Evolutionary conservation across 768 basidiomycete species (phyloP).

Genomic region (Leccinum broughii): DNA sequence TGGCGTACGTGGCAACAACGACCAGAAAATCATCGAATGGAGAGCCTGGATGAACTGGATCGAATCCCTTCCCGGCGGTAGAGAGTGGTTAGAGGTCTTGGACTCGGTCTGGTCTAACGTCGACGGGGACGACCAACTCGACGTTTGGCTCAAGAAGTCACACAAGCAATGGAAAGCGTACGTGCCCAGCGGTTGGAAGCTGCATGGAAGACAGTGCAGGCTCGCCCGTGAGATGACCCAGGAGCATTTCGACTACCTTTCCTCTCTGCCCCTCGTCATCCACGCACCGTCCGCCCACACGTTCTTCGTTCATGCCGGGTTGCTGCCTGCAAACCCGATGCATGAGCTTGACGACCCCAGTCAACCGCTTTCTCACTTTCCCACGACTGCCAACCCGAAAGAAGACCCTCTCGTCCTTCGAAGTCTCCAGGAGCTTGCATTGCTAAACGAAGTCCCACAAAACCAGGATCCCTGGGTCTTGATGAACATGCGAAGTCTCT

Average conservation of each 20-base stretch:
- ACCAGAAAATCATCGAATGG: conserved; percentile 92
- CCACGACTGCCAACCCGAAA: conserved; percentile 34
- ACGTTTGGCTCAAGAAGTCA: conserved; percentile 42
- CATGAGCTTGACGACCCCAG: conserved; percentile 46
- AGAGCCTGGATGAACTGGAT: conserved; percentile 86
- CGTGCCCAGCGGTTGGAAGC: conserved; percentile 69
- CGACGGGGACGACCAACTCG: conserved; percentile 32
- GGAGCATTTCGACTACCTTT: conserved; percentile 68
- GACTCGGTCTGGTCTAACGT: conserved; percentile 43
- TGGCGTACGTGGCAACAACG: conserved; percentile 93
- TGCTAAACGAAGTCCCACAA: conserved; percentile 70
- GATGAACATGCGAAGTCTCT: conserved; percentile 41
- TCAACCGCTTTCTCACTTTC: conserved; percentile 75
- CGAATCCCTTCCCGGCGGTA: conserved; percentile 38
- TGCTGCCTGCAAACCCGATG: conserved; percentile 71
- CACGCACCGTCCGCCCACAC: conserved; percentile 75
- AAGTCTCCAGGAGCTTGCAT: conserved; percentile 60
- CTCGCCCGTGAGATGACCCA: conserved; percentile 68
- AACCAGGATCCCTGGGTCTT: conserved; percentile 77
- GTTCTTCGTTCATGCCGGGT: conserved; percentile 81
- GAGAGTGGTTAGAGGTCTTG: conserved; percentile 56
- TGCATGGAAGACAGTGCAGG: conserved; percentile 75
- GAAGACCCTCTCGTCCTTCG: conserved; percentile 40
- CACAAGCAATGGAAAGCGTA: conserved; percentile 45
- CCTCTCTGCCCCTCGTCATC: conserved; percentile 69